These are phyloP conservation scores for Boletus tylopilopsis DNA, from an alignment of 768 basidiomycete species.

Conservation along the genomic window DNA sequence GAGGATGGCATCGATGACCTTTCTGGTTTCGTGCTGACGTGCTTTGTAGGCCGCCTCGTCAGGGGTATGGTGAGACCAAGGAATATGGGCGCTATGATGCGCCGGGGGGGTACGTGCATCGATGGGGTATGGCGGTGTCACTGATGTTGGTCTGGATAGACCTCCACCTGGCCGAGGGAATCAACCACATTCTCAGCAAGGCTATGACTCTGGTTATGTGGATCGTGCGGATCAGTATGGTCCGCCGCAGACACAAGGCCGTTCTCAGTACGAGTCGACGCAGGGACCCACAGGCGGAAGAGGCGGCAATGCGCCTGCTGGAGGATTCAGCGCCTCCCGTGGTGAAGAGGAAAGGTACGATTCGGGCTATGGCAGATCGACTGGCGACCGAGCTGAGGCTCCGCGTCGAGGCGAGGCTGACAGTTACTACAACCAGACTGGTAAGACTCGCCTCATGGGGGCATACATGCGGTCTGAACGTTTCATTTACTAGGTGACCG, in stretches of 20 bases:
- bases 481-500: slow-evolving; percentile 11
- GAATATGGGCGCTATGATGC: slow-evolving; percentile 3
- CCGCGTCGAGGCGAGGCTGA: slow-evolving; percentile 16
- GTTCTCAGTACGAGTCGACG: slow-evolving; percentile 6
- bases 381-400: not conserved
- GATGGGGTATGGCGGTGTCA: not conserved
- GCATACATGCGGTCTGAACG: slow-evolving; percentile 1
- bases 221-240: slow-evolving; percentile 14
- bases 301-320: slow-evolving; percentile 12
- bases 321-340: slow-evolving; percentile 14
- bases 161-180: slow-evolving; percentile 1
- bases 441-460: not conserved
- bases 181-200: slow-evolving; percentile 2
- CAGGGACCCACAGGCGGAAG: slow-evolving; percentile 1
- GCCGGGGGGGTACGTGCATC: not conserved
- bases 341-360: slow-evolving; percentile 6
- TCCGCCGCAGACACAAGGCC: slow-evolving; percentile 4
- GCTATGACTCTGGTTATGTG: slow-evolving; percentile 7
- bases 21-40: not conserved
- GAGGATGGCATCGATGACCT: not conserved
- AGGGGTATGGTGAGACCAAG: not conserved
- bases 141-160: not conserved
- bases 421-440: slow-evolving; percentile 15
- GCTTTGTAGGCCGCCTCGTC: not conserved
- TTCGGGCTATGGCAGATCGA: slow-evolving; percentile 4